Percentiles rank a stretch among this genome's conserved stretches.
Conservation (phyloP, 192 early-diverging fungal genomes). For the Phlyctochytrium bullatum region DNA sequence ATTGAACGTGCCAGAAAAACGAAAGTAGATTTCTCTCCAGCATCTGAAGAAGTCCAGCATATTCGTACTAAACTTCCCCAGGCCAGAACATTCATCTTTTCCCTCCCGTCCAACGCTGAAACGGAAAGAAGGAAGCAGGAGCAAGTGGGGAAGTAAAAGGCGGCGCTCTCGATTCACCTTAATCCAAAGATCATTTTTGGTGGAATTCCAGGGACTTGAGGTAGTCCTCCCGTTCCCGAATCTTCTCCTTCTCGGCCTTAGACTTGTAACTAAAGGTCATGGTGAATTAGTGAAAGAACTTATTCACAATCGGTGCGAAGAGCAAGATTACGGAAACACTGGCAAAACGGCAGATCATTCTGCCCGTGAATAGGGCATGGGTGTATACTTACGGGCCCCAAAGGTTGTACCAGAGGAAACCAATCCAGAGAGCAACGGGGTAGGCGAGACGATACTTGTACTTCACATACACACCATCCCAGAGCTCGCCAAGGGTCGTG, state of each 20-base stretch:
- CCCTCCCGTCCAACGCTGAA: too few species aligned
- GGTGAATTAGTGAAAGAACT: neutral
- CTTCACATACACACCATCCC: constrained; percentile 39
- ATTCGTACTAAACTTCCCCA: too few species aligned
- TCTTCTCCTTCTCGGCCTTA: constrained; percentile 40
- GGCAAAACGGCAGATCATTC: too few species aligned
- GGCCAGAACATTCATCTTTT: too few species aligned
- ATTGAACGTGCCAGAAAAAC: too few species aligned
- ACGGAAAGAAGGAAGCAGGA: too few species aligned
- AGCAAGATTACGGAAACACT: too few species aligned
- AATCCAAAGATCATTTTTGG: constrained; percentile 20
- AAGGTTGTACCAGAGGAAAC: constrained; percentile 44
- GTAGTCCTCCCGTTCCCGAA: constrained; percentile 33
- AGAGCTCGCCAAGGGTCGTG: constrained; percentile 51
- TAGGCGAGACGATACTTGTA: constrained; percentile 45
- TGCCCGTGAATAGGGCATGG: too few species aligned
- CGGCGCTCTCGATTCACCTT: too few species aligned
- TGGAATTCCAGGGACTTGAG: constrained; percentile 44
- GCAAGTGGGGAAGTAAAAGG: too few species aligned
- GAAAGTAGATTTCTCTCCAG: too few species aligned
- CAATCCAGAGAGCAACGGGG: constrained; percentile 45
- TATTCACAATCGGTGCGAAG: neutral
- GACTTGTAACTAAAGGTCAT: constrained; percentile 29
- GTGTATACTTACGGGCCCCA: constrained; percentile 44
- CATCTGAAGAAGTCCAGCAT: too few species aligned